phyloP scores from a whole-genome alignment of 2,329 filamentous ascomycete species.

The Claviceps sp. region DNA sequence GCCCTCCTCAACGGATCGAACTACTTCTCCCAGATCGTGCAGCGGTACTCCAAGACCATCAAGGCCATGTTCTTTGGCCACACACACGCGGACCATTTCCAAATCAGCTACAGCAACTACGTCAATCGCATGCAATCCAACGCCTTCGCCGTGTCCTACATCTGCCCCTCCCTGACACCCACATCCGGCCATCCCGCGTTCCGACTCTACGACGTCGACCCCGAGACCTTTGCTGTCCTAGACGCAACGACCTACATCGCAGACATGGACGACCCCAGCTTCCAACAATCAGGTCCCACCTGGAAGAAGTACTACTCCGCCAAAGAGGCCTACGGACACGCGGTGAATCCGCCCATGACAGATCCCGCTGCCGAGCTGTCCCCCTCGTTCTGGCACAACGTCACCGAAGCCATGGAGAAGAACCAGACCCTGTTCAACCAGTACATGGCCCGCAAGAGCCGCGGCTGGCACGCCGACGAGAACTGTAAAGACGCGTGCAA shows the following conservation, averaged over 20 bases:
- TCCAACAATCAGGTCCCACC: constrained; percentile 26
- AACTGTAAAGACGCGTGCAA: constrained; percentile 28
- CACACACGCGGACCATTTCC: constrained; percentile 42
- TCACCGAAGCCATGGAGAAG: constrained; percentile 32
- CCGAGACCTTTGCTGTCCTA: constrained; percentile 38
- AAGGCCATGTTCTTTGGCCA: constrained; percentile 42
- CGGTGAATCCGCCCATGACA: constrained; percentile 25
- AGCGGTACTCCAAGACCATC: constrained; percentile 39
- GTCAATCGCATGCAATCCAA: constrained; percentile 23
- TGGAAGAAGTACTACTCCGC: constrained; percentile 44
- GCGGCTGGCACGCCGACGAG: constrained; percentile 26
- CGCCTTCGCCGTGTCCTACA: constrained; percentile 35
- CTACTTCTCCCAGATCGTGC: constrained; percentile 37
- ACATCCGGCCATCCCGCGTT: constrained; percentile 41
- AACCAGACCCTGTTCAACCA: constrained; percentile 28
- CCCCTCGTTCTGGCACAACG: constrained; percentile 44
- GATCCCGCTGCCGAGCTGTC: constrained; percentile 29
- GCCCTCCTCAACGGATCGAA: constrained; percentile 37
- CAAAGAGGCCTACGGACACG: constrained; percentile 35
- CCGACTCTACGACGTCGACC: constrained; percentile 43
- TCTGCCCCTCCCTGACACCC: constrained; percentile 39
- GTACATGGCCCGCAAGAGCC: constrained; percentile 31
- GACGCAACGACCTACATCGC: constrained; percentile 41
- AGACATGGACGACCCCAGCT: constrained; percentile 30
- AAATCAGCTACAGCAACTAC: constrained; percentile 40